Percentiles rank a stretch among this genome's conserved stretches.
Conservation (phyloP, 306 rosid genomes). For the Cucumis cinereus region DNA sequence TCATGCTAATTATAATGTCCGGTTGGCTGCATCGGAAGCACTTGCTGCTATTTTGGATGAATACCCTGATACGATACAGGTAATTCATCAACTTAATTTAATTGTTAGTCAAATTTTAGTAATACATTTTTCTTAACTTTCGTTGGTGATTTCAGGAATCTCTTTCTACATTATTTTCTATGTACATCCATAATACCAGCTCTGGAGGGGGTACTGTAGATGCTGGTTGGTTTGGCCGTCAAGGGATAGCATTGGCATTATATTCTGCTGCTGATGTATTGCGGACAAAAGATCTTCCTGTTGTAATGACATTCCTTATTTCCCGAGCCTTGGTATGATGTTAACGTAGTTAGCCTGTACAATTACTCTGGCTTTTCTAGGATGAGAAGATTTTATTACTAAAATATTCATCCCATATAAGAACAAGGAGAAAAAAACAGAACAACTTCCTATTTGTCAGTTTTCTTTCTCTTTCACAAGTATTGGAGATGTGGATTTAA, state of each 20-base stretch:
- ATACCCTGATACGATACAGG: constrained; percentile 81
- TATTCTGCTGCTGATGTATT: constrained; percentile 86
- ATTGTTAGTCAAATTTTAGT: not conserved
- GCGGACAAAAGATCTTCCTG: constrained; percentile 88
- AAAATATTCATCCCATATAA: not conserved
- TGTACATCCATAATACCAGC: constrained; percentile 67
- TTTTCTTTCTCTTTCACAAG: not conserved
- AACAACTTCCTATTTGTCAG: not conserved
- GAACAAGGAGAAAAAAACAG: not conserved
- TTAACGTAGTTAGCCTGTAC: not conserved
- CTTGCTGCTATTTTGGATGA: constrained; percentile 95
- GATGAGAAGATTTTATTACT: not conserved
- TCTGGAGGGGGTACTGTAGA: constrained; percentile 47
- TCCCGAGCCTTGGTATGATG: constrained; percentile 80
- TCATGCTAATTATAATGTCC: constrained; percentile 66
- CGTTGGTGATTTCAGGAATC: constrained; percentile 47
- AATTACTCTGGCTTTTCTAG: not conserved
- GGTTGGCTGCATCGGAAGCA: constrained; percentile 88
- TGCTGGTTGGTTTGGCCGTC: constrained; percentile 90
- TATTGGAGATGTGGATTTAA: not conserved
- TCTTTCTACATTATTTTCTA: constrained; percentile 77
- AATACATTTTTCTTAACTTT: constrained; percentile 6
- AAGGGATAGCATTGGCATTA: constrained; percentile 86
- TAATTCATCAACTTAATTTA: constrained; percentile 13
- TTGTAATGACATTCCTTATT: constrained; percentile 87